phyloP scores from a whole-genome alignment of 140 eudicot species.

The Senecio squalidus region DNA sequence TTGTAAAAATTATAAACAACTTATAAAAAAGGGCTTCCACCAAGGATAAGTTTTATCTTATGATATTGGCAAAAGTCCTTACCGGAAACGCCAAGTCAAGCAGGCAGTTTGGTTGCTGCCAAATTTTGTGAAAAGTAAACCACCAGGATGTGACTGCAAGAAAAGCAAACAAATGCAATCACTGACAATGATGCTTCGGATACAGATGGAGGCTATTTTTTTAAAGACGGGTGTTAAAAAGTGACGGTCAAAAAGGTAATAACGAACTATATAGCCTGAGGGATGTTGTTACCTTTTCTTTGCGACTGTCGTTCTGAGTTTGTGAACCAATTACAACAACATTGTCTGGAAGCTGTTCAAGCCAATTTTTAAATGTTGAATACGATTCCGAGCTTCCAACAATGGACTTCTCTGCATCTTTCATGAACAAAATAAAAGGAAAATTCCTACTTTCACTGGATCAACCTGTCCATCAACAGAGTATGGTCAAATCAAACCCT shows the following conservation, averaged over 20 bases:
- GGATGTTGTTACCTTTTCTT: conserved; percentile 80
- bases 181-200: neutral
- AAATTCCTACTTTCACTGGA: conserved; percentile 52
- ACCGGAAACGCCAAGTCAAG: conserved; percentile 86
- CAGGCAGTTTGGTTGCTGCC: conserved; percentile 91
- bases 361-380: conserved; percentile 48
- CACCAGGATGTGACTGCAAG: conserved; percentile 80
- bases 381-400: conserved; percentile 62
- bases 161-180: conserved; percentile 14
- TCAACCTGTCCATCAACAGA: conserved; percentile 35
- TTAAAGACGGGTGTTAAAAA: neutral
- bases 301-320: conserved; percentile 66
- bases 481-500: neutral
- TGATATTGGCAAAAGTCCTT: too few relatives aligned
- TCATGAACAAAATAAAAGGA: conserved; percentile 81
- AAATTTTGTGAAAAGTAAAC: conserved; percentile 85
- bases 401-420: conserved; percentile 86
- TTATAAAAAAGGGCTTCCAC: too few relatives aligned
- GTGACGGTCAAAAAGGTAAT: neutral
- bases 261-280: too few relatives aligned
- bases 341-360: conserved; percentile 80
- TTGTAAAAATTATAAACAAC: too few relatives aligned
- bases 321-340: conserved; percentile 83
- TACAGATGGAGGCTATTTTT: neutral
- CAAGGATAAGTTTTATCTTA: too few relatives aligned